A percentile compares a stretch with the other conserved stretches of the same genome.
These are phyloP conservation scores for Xylaria bambusicola DNA, from an alignment of 495 filamentous ascomycete genomes.

Conservation along the genomic window DNA sequence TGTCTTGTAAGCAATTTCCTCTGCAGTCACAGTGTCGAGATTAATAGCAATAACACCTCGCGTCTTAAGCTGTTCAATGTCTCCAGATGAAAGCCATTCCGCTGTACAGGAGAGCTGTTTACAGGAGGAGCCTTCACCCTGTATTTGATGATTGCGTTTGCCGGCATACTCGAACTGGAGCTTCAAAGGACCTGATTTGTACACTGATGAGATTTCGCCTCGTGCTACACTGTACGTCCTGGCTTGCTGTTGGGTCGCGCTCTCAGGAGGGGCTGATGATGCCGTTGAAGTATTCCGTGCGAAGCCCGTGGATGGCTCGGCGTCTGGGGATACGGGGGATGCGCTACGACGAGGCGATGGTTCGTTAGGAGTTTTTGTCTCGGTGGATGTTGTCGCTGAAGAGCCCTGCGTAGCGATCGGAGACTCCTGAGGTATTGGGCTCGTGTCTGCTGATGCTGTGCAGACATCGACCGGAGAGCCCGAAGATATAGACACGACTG, in stretches of 20 bases:
- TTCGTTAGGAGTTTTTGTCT: no score
- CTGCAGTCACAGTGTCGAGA: not conserved
- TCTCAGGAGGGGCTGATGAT: not conserved
- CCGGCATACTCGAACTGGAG: slow-evolving; percentile 33
- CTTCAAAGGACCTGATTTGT: slow-evolving; percentile 16
- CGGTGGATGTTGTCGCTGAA: no score
- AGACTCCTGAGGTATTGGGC: no score
- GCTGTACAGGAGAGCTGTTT: slow-evolving; percentile 4
- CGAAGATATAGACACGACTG: no score
- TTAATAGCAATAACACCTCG: not conserved
- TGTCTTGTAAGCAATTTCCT: not conserved
- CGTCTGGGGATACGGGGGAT: no score
- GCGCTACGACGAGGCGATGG: no score
- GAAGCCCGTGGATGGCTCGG: no score
- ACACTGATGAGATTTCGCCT: not conserved
- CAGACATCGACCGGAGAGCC: no score
- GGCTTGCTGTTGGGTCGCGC: not conserved
- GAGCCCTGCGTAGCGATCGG: no score
- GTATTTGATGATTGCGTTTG: not conserved
- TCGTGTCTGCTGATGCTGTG: no score
- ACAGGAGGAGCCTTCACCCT: not conserved
- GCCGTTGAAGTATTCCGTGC: not conserved
- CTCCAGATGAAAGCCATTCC: not conserved
- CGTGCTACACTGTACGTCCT: not conserved
- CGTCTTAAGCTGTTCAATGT: not conserved